Evolutionary conservation across 1,284 basidiomycete species (phyloP), one percentile per base, ranked within the genome.

Genomic region (Tilletia horrida): DNA sequence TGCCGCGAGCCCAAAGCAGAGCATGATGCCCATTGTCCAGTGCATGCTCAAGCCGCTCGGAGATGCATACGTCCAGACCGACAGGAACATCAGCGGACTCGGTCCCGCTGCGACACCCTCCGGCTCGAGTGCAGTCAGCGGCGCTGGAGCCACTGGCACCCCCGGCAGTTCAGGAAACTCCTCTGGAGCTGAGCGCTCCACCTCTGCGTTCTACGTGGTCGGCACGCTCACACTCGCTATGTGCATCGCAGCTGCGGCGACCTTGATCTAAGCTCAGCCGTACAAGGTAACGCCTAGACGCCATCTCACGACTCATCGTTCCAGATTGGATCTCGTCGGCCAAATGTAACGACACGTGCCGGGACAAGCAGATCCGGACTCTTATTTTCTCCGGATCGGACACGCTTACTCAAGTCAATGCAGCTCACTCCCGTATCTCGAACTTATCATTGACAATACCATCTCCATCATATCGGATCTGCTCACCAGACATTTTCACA

Each of bases 1-100:
- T 27, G 62, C 66, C 65, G 68, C 73, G 65, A 83, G 85, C 55
- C 88, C 88, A 62, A 79, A 85, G 18, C 86, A 92, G 80, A 88
- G 83, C 48, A 78, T 86, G 67, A 81, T 85, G 81, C 84, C 85
- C 43, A 85, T 78, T 42, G 69, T 77, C 23, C 62, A 73, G 61
- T 78, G 76, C 67, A 68, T 77, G 42, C 66, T 72, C 64, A 70
- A 75, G 69, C 69, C 69, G 6, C 57, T 70, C n/a, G 68, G 66
- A 40, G 73, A 78, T 52, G 72, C 77, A 23, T 78, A 76, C 67
- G 47, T 75, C 62, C 74, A 78, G 71, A 78, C 77, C 25, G 73
- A 76, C 65, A 48, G 64, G 31, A 78, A 78, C 69, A 71, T 59
- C 13, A 31, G 27, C 2, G 55, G 55, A 18, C 27, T 59, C 27